Evolutionary conservation across 2,329 filamentous ascomycete genomes (phyloP), one percentile per base, ranked within the genome.

Genomic region (Cytospora piceae): DNA sequence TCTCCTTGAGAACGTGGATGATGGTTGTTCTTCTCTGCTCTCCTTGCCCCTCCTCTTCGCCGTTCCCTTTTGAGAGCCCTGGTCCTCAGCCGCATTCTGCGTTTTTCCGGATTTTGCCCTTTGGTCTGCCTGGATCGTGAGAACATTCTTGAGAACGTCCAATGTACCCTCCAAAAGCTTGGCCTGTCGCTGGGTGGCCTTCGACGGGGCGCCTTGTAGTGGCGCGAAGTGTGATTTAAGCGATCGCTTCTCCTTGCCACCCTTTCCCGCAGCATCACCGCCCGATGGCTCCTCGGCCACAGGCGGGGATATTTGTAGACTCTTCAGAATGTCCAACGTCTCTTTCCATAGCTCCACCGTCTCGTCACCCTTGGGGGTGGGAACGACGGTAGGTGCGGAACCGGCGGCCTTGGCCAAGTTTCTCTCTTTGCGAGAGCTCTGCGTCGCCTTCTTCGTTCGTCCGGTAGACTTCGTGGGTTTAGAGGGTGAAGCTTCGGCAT

Each of bases 81-180:
- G n/a, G 20, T 31, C 49, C 51, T 49, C 42, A 20, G 53, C 15
- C 7, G 42, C 22, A 17, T 42, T 46, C 24, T 58, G 66, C n/a
- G 56, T 32, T 20, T 58, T 63, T 32, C 64, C 69, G 1, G 57
- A n/a, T 22, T 67, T 63, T 12, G 57, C 20, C 20, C 57, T 64
- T 31, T 61, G 15, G 11, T 59, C 63, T 49, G 68, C 54, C 69
- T 76, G 75, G 12, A 70, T 69, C 37, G 69, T 69, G 39, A 81
- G 73, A 29, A 79, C 78, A 49, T 73, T 76, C 68, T 77, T 77
- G 59, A 81, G 68, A 4, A 78, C 73, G 17, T 71, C 68, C 59
- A 81, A 69, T 17, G 78, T 78, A 20, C 76, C 77, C 51, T 75
- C 67, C 12, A 81, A 69, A 2, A 76, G 71, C 31, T 75, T 70